Conservation (phyloP, 2,329 filamentous ascomycete species). For the Calonectria fujianensis region DNA sequence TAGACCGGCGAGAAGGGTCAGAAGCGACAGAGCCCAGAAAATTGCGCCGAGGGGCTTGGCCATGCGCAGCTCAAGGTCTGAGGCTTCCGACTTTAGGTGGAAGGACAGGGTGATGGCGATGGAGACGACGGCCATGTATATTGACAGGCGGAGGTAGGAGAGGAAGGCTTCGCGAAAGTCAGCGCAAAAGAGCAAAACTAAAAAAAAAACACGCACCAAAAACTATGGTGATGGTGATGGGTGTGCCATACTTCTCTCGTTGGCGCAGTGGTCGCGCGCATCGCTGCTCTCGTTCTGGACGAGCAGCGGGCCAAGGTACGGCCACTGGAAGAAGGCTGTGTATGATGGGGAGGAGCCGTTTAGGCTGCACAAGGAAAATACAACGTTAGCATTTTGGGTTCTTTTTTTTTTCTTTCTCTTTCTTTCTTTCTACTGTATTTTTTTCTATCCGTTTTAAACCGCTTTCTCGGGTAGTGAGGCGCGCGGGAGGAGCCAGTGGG, state of each 20-base stretch:
- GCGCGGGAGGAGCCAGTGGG: background rate
- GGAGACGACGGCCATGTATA: conserved; percentile 93
- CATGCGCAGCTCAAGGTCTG: conserved; percentile 82
- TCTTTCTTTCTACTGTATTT: background rate
- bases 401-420: no score
- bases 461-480: background rate
- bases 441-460: background rate
- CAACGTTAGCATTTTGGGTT: background rate
- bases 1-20: conserved; percentile 85
- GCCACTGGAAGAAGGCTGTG: conserved; percentile 73
- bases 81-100: conserved; percentile 86
- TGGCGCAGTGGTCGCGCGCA: conserved; percentile 86
- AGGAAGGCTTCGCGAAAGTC: conserved; percentile 77
- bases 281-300: conserved; percentile 86
- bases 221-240: background rate
- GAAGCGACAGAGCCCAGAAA: conserved; percentile 89
- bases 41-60: conserved; percentile 89
- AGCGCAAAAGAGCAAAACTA: conserved; percentile 25
- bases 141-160: conserved; percentile 90
- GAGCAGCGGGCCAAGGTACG: conserved; percentile 79
- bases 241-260: conserved; percentile 77
- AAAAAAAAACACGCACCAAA: background rate
- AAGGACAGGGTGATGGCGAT: conserved; percentile 95
- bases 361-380: background rate
- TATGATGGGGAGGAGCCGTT: conserved; percentile 6